Conservation (phyloP, 208 protist genomes). For the Trypanosoma cruzi region DNA sequence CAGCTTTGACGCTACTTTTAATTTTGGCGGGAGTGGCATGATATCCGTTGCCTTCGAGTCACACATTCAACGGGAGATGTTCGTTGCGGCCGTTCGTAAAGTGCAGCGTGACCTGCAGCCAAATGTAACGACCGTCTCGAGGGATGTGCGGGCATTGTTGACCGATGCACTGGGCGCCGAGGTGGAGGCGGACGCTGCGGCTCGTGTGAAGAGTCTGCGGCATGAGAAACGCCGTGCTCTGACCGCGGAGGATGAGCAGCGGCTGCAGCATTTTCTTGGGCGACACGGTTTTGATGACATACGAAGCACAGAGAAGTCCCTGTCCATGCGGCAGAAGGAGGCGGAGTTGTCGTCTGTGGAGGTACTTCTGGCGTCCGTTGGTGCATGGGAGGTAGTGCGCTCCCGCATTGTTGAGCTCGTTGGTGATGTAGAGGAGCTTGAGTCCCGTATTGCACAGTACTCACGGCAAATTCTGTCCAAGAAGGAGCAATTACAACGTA, state of each 20-base stretch:
- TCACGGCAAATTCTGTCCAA: slow-evolving; percentile 76
- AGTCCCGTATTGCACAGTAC: slow-evolving; percentile 77
- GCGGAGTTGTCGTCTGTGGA: slow-evolving; percentile 76
- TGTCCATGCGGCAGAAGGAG: slow-evolving; percentile 70
- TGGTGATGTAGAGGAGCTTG: slow-evolving; percentile 72
- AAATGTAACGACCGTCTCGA: not conserved
- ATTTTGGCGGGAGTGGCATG: slow-evolving; percentile 83
- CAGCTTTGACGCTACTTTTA: slow-evolving; percentile 82
- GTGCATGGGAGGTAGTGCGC: slow-evolving; percentile 56
- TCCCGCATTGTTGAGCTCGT: slow-evolving; percentile 59
- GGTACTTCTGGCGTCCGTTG: slow-evolving; percentile 52
- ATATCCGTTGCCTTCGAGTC: slow-evolving; percentile 86
- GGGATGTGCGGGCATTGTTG: slow-evolving; percentile 47
- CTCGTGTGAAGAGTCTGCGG: slow-evolving; percentile 68
- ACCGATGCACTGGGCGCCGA: slow-evolving; percentile 58
- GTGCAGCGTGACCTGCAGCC: slow-evolving; percentile 41
- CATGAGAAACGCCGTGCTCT: slow-evolving; percentile 69
- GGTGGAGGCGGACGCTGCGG: slow-evolving; percentile 69
- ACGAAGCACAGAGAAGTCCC: slow-evolving; percentile 58
- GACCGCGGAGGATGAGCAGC: slow-evolving; percentile 73
- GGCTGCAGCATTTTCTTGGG: slow-evolving; percentile 60
- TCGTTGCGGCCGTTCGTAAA: slow-evolving; percentile 63
- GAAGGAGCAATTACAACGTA: slow-evolving; percentile 74
- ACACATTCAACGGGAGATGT: slow-evolving; percentile 91
- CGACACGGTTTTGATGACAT: slow-evolving; percentile 76